Evolutionary conservation across 306 rosid genomes (phyloP).

Genomic region (cucumber (Cucumis sativus)): Cucumber_9930_V3 NC_026658.2:3838501-3839000

Average conservation of each 20-base stretch:
- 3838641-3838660: neutral
- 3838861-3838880: slow-evolving; percentile 51
- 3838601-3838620: no score
- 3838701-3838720: no score
- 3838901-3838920: slow-evolving; percentile 55
- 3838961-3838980: slow-evolving; percentile 60
- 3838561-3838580: no score
- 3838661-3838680: no score
- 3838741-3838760: no score
- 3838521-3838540: neutral
- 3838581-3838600: no score
- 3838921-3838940: slow-evolving; percentile 49
- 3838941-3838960: slow-evolving; percentile 47
- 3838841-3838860: slow-evolving; percentile 44
- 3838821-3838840: slow-evolving; percentile 71
- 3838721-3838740: no score
- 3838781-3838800: slow-evolving; percentile 21
- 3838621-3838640: no score
- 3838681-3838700: no score
- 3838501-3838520: neutral
- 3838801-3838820: slow-evolving; percentile 58
- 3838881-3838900: slow-evolving; percentile 54
- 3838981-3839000: slow-evolving; percentile 68
- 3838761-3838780: neutral
- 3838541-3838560: no score